Conservation (phyloP, 139 green algal species). For the Mesostigma viride region DNA sequence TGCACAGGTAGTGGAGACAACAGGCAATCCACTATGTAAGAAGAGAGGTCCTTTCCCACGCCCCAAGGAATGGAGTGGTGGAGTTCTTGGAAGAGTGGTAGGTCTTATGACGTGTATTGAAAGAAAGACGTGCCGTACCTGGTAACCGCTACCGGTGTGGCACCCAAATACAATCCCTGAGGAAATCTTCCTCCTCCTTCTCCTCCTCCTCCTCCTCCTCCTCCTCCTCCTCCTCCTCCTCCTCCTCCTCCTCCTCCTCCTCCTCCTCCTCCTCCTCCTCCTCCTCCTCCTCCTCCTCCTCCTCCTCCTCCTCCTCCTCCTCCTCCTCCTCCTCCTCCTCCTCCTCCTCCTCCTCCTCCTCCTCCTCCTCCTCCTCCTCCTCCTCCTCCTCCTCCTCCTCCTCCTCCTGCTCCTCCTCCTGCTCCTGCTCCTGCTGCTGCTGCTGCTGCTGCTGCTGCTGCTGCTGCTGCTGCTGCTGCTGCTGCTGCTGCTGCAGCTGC, state of each 20-base stretch:
- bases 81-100: no score
- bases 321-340: background rate
- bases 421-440: background rate
- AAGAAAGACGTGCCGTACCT: no score
- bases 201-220: background rate
- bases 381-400: constrained; percentile 3
- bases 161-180: no score
- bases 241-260: background rate
- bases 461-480: no score
- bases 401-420: constrained; percentile 3
- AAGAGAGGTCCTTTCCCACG: no score
- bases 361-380: background rate
- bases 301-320: background rate
- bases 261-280: background rate
- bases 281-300: background rate
- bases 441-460: no score
- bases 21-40: no score
- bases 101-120: no score
- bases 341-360: background rate
- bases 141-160: no score
- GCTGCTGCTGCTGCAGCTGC: no score
- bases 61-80: no score
- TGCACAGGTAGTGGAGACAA: no score
- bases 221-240: background rate
- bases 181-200: background rate